Base-by-base conservation (phyloP, 208 protist genomes). In the Phytomonas sp. region DNA sequence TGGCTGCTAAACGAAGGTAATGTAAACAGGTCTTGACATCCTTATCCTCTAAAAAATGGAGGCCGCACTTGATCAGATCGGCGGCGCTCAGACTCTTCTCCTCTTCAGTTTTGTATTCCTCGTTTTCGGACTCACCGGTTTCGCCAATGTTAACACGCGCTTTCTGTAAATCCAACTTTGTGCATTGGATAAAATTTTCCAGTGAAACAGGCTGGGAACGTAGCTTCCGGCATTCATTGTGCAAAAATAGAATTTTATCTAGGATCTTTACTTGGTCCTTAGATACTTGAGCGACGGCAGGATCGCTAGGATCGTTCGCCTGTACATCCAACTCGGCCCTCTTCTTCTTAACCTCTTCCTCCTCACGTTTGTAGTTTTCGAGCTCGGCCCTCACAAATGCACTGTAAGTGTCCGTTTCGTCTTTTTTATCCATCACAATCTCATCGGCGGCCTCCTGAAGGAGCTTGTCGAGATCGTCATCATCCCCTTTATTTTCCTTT, bases 1-100 rank as follows among this genome's bases (percentile, higher is more conserved):
- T 85, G 10, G 92, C 87, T 29, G 92, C 89, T 62, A 96, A 80
- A 64, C 92, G 92, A 37, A 96, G 80, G 65, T 92, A 94, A 75
- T 94, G 92, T 52, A 96, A 66, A 26, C 79, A 81, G 40, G 62
- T 49, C 64, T 83, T 78, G 23, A 92, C 79, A 68, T 96, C 78
- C 63, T 87, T 75, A 31, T 80, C 71, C 66, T 93, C 76, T 69
- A 94, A 81, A 61, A 80, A 75, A 69, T 79, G 69, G 34, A 96
- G 71, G 37, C 87, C 92, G 16, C 62, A 73, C 29, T 82, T 69
- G 79, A 96, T 86, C 52, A 96, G 81, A 69, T 94, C 82, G 31
- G 81, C 73, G 12, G 80, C 84, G 49, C 65, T 85, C 68, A 94
- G 79, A 23, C 62, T 77, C 40, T 81, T 78, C 79, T 96, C 92